Conservation (phyloP, 371 early-diverging fungal genomes). For the Mortierella sp. region DNA sequence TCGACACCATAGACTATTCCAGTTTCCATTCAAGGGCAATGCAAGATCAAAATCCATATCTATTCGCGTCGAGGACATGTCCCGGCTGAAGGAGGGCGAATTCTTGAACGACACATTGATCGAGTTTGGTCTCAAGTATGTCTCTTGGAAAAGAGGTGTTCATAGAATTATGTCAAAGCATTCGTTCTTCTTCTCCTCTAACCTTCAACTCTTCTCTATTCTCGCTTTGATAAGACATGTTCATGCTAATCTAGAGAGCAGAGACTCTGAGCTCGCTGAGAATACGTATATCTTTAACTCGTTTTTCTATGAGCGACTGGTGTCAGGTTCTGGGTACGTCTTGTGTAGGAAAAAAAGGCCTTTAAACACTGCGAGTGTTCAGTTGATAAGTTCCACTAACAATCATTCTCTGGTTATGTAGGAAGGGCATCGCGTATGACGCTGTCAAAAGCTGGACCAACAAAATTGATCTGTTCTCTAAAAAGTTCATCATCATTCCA, state of each 20-base stretch:
- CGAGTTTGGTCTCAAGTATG: slow-evolving; percentile 66
- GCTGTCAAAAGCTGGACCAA: slow-evolving; percentile 71
- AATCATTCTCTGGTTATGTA: background rate
- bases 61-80: slow-evolving; percentile 56
- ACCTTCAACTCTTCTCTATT: too few relatives aligned
- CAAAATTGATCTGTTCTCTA: slow-evolving; percentile 71
- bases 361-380: too few relatives aligned
- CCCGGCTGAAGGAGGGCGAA: slow-evolving; percentile 61
- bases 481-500: slow-evolving; percentile 68
- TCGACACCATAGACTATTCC: slow-evolving; percentile 26
- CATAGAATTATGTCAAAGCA: background rate
- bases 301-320: slow-evolving; percentile 43
- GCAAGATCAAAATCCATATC: slow-evolving; percentile 53
- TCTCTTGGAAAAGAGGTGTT: background rate
- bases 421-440: slow-evolving; percentile 55
- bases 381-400: too few relatives aligned
- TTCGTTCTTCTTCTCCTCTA: too few relatives aligned
- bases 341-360: too few relatives aligned
- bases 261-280: slow-evolving; percentile 19
- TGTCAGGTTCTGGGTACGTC: slow-evolving; percentile 27
- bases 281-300: slow-evolving; percentile 44
- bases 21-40: slow-evolving; percentile 45
- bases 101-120: slow-evolving; percentile 72
- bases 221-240: slow-evolving; percentile 23
- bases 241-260: slow-evolving; percentile 20